Conservation (phyloP, 495 filamentous ascomycete genomes). For the Sphaerosporella brunnea region DNA sequence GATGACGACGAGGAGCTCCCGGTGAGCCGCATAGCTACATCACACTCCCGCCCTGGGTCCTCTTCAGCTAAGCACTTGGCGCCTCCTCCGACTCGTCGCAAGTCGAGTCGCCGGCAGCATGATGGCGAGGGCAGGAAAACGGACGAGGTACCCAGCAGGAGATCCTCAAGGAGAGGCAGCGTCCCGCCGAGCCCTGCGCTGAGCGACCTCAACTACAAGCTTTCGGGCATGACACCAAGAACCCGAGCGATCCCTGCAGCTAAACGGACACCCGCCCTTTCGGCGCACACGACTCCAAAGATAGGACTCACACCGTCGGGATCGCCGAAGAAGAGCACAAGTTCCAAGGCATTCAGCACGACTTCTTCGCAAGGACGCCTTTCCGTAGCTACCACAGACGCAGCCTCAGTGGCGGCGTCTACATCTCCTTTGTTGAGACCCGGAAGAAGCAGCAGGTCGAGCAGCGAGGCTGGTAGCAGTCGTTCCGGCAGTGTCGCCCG, state of each 20-base stretch:
- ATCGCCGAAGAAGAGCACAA: background rate
- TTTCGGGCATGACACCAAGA: background rate
- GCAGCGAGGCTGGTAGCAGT: background rate
- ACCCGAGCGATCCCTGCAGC: no score
- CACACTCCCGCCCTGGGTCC: background rate
- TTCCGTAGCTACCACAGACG: background rate
- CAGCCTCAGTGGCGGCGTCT: background rate
- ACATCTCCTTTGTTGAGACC: slow-evolving; percentile 2
- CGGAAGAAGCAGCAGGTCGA: background rate
- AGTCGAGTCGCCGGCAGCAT: background rate
- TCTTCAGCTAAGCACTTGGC: background rate
- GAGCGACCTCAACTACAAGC: background rate
- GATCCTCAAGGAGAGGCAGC: background rate
- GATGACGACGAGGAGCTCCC: background rate
- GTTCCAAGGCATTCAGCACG: background rate
- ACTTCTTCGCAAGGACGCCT: background rate
- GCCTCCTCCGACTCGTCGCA: background rate
- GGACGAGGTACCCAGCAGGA: background rate
- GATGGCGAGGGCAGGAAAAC: background rate
- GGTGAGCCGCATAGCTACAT: background rate
- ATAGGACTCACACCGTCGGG: background rate
- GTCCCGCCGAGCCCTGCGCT: background rate
- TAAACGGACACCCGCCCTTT: background rate
- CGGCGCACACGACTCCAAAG: background rate
- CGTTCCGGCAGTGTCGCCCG: background rate